Evolutionary conservation across 352 stramenopile species (phyloP).

Genomic region (Phytophthora cryptogea): DNA sequence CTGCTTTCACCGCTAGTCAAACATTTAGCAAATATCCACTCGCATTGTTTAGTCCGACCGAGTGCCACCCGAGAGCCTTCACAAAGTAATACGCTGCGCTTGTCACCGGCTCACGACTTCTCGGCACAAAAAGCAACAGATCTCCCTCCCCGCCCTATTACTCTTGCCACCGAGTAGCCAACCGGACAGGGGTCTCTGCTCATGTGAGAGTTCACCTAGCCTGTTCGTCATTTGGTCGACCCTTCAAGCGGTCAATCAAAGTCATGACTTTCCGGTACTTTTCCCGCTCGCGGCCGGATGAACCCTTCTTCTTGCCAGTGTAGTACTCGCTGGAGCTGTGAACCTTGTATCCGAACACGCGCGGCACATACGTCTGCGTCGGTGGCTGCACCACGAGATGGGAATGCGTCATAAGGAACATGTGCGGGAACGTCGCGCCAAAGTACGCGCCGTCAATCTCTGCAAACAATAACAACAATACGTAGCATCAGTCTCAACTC

Average conservation of each 20-base stretch:
- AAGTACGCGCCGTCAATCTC: constrained; percentile 98
- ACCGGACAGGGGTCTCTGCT: constrained; percentile 5
- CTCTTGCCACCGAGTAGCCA: constrained; percentile 5
- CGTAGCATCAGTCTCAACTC: background rate
- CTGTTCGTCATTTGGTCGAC: constrained; percentile 51
- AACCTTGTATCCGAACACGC: constrained; percentile 98
- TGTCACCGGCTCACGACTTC: constrained; percentile 24
- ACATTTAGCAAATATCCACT: constrained; percentile 25
- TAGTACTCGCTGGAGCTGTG: constrained; percentile 90
- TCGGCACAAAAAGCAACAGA: constrained; percentile 25
- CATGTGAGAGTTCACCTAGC: constrained; percentile 40
- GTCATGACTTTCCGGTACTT: constrained; percentile 71
- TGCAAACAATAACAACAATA: constrained; percentile 32
- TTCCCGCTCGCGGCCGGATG: constrained; percentile 57
- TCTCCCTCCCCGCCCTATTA: constrained; percentile 3
- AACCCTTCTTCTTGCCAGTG: constrained; percentile 77
- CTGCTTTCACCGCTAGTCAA: constrained; percentile 27
- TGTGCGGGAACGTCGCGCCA: constrained; percentile 98
- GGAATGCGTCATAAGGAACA: constrained; percentile 98
- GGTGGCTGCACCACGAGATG: constrained; percentile 90
- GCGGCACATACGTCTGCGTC: constrained; percentile 93
- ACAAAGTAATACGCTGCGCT: constrained; percentile 35
- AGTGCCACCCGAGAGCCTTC: constrained; percentile 17
- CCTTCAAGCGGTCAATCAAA: constrained; percentile 68
- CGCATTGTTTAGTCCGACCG: constrained; percentile 13